Conservation (phyloP, 768 basidiomycete genomes). For the Auricularia sp. region DNA sequence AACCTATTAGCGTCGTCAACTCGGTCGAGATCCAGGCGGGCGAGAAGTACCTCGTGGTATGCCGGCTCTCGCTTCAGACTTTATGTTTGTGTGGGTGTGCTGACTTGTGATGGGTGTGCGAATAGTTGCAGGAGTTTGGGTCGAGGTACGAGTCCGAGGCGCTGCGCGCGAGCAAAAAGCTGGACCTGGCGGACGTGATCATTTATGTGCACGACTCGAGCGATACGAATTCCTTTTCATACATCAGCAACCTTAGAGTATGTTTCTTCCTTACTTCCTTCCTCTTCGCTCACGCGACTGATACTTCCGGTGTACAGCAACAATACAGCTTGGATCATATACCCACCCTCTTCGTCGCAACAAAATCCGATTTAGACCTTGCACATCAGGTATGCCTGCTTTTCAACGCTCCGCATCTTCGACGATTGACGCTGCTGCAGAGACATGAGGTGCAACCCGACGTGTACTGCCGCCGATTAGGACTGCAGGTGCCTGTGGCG, state of each 20-base stretch:
- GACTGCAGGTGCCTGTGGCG: conserved; percentile 87
- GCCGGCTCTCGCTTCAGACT: conserved; percentile 22
- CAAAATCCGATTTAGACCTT: conserved; percentile 94
- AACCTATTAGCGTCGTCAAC: conserved; percentile 87
- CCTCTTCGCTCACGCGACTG: conserved; percentile 5
- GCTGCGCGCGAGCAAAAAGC: conserved; percentile 80
- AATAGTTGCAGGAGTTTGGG: conserved; percentile 91
- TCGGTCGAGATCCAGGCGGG: conserved; percentile 88
- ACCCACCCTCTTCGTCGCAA: conserved; percentile 95
- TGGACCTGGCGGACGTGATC: conserved; percentile 87
- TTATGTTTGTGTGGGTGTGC: not conserved
- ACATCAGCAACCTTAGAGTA: conserved; percentile 92
- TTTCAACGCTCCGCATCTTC: not conserved
- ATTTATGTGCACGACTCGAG: conserved; percentile 95
- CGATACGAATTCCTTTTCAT: conserved; percentile 97
- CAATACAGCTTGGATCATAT: conserved; percentile 93
- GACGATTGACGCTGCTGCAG: conserved; percentile 26
- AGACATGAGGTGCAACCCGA: conserved; percentile 98
- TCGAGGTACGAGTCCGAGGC: conserved; percentile 90
- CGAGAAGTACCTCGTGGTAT: conserved; percentile 92
- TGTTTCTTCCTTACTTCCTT: conserved; percentile 16
- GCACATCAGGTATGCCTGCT: conserved; percentile 68
- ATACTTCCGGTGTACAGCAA: conserved; percentile 46
- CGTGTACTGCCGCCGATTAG: conserved; percentile 83
- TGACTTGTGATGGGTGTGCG: conserved; percentile 6